Evolutionary conservation across 106 monocot genomes (phyloP).

Genomic region (Phalaenopsis equestris): DNA sequence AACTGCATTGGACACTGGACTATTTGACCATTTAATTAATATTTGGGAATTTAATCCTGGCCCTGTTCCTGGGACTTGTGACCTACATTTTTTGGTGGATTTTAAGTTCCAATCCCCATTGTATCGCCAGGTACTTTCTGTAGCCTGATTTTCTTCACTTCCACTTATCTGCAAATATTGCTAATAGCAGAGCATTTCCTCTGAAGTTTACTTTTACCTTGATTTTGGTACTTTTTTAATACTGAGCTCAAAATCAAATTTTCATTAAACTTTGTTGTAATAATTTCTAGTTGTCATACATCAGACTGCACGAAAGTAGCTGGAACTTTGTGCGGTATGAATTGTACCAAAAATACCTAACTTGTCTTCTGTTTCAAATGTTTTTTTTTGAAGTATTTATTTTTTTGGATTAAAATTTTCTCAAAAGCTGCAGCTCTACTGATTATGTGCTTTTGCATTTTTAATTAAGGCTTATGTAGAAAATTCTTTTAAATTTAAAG

Average conservation of each 20-base stretch:
- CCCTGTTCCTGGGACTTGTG: slow-evolving; percentile 75
- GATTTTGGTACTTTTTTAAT: neutral
- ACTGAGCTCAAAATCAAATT: neutral
- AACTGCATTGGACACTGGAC: slow-evolving; percentile 66
- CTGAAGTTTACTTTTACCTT: neutral
- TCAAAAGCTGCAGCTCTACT: too few relatives aligned
- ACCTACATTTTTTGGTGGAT: slow-evolving; percentile 80
- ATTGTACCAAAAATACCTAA: too few relatives aligned
- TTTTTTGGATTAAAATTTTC: too few relatives aligned
- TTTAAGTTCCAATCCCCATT: slow-evolving; percentile 90
- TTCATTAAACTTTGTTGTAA: neutral
- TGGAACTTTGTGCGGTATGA: too few relatives aligned
- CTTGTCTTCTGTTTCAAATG: too few relatives aligned
- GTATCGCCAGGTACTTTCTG: slow-evolving; percentile 64
- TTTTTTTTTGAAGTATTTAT: too few relatives aligned
- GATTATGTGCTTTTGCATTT: too few relatives aligned
- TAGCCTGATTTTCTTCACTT: neutral
- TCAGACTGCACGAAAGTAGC: too few relatives aligned
- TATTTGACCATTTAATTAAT: slow-evolving; percentile 91
- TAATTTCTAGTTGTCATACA: too few relatives aligned
- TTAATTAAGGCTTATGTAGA: too few relatives aligned
- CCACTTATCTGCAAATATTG: neutral
- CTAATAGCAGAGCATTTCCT: neutral
- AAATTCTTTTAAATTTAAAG: too few relatives aligned
- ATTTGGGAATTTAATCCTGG: slow-evolving; percentile 98